Percentiles rank a stretch among this genome's conserved stretches.
phyloP scores from a whole-genome alignment of 176 grass and related monocot genomes.

The Oryza nivara region DNA sequence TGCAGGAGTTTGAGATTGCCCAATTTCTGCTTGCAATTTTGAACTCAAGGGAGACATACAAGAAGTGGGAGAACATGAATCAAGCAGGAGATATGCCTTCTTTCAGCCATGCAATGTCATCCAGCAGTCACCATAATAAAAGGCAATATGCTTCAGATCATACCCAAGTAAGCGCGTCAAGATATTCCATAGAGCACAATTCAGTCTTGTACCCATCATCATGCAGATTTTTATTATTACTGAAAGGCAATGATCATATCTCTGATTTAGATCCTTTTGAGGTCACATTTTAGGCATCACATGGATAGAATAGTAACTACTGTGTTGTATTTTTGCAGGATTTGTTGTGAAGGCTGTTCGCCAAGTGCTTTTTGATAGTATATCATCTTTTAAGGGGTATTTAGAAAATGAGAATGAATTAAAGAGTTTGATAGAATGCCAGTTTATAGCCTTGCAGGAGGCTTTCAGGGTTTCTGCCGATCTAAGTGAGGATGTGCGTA shows the following conservation, averaged over 20 bases:
- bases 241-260: background rate
- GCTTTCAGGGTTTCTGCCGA: constrained; percentile 50
- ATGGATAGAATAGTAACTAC: constrained; percentile 11
- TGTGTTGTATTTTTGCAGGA: constrained; percentile 52
- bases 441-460: constrained; percentile 58
- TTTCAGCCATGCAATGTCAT: background rate
- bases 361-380: constrained; percentile 46
- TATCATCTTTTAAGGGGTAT: constrained; percentile 53
- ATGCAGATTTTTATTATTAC: background rate
- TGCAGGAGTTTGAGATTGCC: constrained; percentile 53
- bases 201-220: background rate
- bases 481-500: constrained; percentile 45
- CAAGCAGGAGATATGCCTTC: constrained; percentile 18
- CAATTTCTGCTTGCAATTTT: constrained; percentile 62
- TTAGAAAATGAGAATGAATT: constrained; percentile 49
- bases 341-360: constrained; percentile 63
- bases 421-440: constrained; percentile 55
- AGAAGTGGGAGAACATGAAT: constrained; percentile 55
- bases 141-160: constrained; percentile 74
- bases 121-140: constrained; percentile 30
- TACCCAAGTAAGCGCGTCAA: constrained; percentile 53
- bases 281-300: background rate
- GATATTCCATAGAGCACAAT: background rate
- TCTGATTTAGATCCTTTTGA: background rate
- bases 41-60: constrained; percentile 53